These are phyloP conservation scores for Lecanicillium sp. DNA, from an alignment of 2,329 filamentous ascomycete genomes.

Conservation along the genomic window DNA sequence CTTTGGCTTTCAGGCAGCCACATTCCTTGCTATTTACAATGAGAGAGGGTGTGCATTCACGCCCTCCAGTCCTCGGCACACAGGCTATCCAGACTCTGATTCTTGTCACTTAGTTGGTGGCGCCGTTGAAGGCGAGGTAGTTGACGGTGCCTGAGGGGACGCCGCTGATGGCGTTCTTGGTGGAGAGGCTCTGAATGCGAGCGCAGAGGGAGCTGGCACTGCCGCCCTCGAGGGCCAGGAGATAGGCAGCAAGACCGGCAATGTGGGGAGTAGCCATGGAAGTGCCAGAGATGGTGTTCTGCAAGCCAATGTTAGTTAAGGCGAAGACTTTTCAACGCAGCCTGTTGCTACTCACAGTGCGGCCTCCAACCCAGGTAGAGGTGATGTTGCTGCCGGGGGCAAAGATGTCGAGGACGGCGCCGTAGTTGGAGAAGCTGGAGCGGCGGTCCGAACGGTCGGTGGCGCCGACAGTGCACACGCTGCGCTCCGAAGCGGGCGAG, in stretches of 20 bases:
- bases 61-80: too few species aligned
- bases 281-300: constrained; percentile 40
- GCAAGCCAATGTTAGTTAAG: not conserved
- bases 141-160: constrained; percentile 31
- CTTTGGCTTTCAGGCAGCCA: too few species aligned
- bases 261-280: constrained; percentile 59
- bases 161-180: constrained; percentile 31
- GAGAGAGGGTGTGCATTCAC: too few species aligned
- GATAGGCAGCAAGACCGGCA: constrained; percentile 55
- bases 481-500: constrained; percentile 43
- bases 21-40: too few species aligned
- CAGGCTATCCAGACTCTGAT: too few species aligned
- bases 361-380: constrained; percentile 26
- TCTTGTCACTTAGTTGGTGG: too few species aligned
- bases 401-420: constrained; percentile 28
- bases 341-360: constrained; percentile 11
- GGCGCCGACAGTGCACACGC: constrained; percentile 45
- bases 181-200: constrained; percentile 35
- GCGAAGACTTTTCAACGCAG: not conserved
- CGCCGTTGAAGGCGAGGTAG: constrained; percentile 29
- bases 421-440: constrained; percentile 48
- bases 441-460: constrained; percentile 35
- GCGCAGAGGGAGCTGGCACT: constrained; percentile 32
- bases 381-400: constrained; percentile 34
- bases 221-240: constrained; percentile 44